phyloP scores from a whole-genome alignment of 192 early-diverging fungal genomes.

The Dissophora ornata region DNA sequence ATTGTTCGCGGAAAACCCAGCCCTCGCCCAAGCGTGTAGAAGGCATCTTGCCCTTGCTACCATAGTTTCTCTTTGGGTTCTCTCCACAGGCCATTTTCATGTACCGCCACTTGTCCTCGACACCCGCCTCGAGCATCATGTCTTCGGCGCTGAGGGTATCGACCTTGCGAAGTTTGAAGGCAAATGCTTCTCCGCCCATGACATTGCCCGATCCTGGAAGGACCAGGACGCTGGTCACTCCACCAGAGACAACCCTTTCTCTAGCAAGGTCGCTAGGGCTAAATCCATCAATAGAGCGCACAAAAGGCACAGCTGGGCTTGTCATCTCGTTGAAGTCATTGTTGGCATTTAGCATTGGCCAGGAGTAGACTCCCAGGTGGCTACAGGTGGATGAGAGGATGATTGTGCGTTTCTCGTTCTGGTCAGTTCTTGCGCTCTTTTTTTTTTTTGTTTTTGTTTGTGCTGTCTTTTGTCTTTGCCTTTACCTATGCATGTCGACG shows the following conservation, averaged over 20 bases:
- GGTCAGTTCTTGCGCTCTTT: too few species aligned
- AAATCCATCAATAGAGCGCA: slow-evolving; percentile 69
- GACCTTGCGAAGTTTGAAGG: slow-evolving; percentile 66
- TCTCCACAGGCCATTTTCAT: slow-evolving; percentile 88
- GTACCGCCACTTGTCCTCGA: slow-evolving; percentile 65
- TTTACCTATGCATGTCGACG: slow-evolving; percentile 75
- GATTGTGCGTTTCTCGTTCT: too few species aligned
- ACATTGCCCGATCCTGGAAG: slow-evolving; percentile 75
- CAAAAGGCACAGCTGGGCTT: slow-evolving; percentile 62
- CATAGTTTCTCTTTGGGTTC: slow-evolving; percentile 64
- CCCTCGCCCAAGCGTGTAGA: slow-evolving; percentile 66
- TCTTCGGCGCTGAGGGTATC: slow-evolving; percentile 66
- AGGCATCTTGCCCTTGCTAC: slow-evolving; percentile 25
- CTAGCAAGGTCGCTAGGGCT: slow-evolving; percentile 65
- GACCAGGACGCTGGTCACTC: slow-evolving; percentile 71
- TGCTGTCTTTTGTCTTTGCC: neutral
- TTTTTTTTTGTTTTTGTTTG: neutral
- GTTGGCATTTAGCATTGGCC: slow-evolving; percentile 64
- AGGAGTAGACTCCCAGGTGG: slow-evolving; percentile 69
- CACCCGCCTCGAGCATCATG: slow-evolving; percentile 67
- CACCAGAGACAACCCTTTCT: slow-evolving; percentile 59
- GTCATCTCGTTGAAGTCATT: slow-evolving; percentile 71
- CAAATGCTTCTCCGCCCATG: slow-evolving; percentile 81
- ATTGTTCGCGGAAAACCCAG: slow-evolving; percentile 69
- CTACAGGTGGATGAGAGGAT: slow-evolving; percentile 21